These are phyloP conservation scores for Fusarium brevicatenulatum DNA, from an alignment of 2,329 filamentous ascomycete genomes.

Conservation along the genomic window DNA sequence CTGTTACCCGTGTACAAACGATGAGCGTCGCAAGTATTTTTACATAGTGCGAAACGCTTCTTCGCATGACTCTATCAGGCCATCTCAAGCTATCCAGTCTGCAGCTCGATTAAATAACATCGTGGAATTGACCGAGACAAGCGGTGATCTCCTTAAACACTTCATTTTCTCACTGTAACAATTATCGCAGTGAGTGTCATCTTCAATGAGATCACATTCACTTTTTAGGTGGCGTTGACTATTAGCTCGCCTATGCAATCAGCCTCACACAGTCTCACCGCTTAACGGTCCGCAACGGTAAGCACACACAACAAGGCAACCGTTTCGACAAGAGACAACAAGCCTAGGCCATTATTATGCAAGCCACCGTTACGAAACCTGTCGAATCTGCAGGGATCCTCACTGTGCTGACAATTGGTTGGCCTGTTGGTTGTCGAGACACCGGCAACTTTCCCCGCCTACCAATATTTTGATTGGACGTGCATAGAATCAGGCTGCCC, in stretches of 20 bases:
- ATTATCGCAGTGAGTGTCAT: fast-evolving
- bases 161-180: fast-evolving
- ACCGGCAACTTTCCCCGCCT: neutral
- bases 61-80: neutral
- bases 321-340: neutral
- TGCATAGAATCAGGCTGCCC: neutral
- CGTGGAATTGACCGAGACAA: no score
- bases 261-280: neutral
- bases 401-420: neutral
- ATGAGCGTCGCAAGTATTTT: fast-evolving
- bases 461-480: neutral
- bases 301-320: neutral
- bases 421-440: neutral
- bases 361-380: neutral
- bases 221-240: neutral
- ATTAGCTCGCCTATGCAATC: neutral
- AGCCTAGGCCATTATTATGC: neutral
- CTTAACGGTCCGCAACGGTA: neutral
- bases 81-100: neutral
- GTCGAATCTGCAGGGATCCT: neutral
- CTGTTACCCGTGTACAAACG: neutral
- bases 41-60: neutral
- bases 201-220: neutral
- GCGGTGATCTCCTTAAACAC: no score
- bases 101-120: fast-evolving